Evolutionary conservation across 805 yeast genomes (phyloP), one percentile per base, ranked within the genome.

Genomic region (Kazachstania psychrophila): DNA sequence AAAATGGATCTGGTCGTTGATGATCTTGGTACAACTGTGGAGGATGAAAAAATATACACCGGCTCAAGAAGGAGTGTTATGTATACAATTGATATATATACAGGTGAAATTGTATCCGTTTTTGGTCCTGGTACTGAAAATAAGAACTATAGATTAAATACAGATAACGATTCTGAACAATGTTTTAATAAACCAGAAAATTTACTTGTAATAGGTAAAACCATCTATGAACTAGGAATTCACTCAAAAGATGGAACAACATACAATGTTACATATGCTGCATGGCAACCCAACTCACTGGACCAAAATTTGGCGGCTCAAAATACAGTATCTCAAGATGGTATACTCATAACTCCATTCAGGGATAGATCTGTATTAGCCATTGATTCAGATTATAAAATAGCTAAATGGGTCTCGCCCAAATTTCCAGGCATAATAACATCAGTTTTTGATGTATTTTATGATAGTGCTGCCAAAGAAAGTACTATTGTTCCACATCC

Each of bases 201-300:
- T 23, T 58, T 68, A 4, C 63, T 81, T 5, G 64, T 77, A 49
- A 58, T 83, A 4, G 94, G 94, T 0, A 79, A 74, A 54, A 77
- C 88, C 0, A 75, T 77, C 0, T 83, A 78, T 51, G 82, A 79
- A 45, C 63, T 83, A 28, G 66, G 76, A 0, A 89, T 92, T n/a
- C 80, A 86, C 53, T 78, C 92, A 2, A 75, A 71, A 47, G 70
- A 74, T 41, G 75, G 75, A 42, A 62, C 79, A 0, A 72, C 78
- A 2, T 88, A 96, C 92, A 83, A 86, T 50, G 83, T 92, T 13
- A 77, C 88, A 0, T 87, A 81, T 52, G 70, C 94, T 1, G 70
- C 79, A 25, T 92, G 96, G 96, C 94, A 92, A 8, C 94, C 95
- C 31, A 89, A 89, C 56, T 77, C 84, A 45, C 64, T 87, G 36